A percentile compares a stretch with the other conserved stretches of the same genome.
Evolutionary conservation across 768 basidiomycete species (phyloP).

Genomic region (Lactifluus echinatus): DNA sequence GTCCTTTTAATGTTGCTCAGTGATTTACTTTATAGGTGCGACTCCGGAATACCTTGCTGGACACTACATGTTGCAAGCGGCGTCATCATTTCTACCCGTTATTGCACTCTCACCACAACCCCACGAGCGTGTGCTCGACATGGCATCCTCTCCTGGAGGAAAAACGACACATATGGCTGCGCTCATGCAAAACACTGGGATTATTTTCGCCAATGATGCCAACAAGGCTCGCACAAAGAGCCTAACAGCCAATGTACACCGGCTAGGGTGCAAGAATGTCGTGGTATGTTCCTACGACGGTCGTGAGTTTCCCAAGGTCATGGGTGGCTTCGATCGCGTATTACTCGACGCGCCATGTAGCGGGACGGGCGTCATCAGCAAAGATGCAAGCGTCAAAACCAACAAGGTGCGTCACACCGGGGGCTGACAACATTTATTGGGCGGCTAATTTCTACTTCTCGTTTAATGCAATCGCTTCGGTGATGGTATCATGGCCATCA

Average conservation of each 20-base stretch:
- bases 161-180: conserved; percentile 98
- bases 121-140: conserved; percentile 89
- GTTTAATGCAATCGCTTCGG: neutral
- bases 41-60: conserved; percentile 99
- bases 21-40: conserved; percentile 45
- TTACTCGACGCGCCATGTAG: conserved; percentile 95
- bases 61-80: conserved; percentile 99
- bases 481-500: conserved; percentile 26
- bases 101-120: conserved; percentile 91
- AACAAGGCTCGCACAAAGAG: conserved; percentile 94
- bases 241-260: conserved; percentile 92
- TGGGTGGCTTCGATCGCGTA: conserved; percentile 98
- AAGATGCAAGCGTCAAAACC: conserved; percentile 93
- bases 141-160: conserved; percentile 97
- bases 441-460: neutral
- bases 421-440: neutral
- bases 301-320: conserved; percentile 95
- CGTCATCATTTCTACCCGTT: conserved; percentile 98
- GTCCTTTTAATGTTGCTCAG: neutral
- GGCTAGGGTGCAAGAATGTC: conserved; percentile 97
- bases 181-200: conserved; percentile 94
- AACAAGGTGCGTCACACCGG: conserved; percentile 71
- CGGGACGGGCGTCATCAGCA: conserved; percentile 97
- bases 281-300: conserved; percentile 97
- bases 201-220: conserved; percentile 94